Percentiles rank a stretch among this genome's conserved stretches.
Evolutionary conservation across 148 eudicot species (phyloP).

Genomic region (Nyssa sinensis): DNA sequence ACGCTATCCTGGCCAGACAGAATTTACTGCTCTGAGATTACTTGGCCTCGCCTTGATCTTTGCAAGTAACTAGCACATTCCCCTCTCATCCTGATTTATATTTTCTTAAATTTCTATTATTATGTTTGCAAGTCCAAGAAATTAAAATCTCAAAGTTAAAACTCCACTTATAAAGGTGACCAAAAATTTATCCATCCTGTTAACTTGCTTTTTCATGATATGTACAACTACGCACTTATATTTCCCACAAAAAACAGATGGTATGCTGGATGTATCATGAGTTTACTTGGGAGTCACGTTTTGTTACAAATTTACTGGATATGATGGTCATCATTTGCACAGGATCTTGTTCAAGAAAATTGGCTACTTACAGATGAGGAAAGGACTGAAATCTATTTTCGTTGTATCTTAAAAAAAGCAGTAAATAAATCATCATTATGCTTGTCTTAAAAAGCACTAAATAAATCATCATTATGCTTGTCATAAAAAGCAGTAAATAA

Average conservation of each 20-base stretch:
- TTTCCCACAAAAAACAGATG: neutral
- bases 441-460: neutral
- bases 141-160: too few relatives aligned
- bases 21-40: constrained; percentile 83
- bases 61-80: constrained; percentile 70
- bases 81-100: neutral
- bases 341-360: neutral
- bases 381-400: neutral
- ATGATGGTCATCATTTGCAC: neutral
- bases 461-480: neutral
- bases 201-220: neutral
- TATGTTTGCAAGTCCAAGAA: too few relatives aligned
- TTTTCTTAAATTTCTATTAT: constrained; percentile 2
- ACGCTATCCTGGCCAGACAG: constrained; percentile 99
- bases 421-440: neutral
- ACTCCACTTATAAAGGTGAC: neutral
- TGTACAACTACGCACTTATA: neutral
- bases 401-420: neutral
- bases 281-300: too few relatives aligned
- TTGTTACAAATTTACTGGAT: neutral
- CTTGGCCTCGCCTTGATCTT: constrained; percentile 99
- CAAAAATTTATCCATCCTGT: neutral
- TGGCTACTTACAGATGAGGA: neutral
- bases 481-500: neutral
- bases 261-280: neutral